Conservation (phyloP, 176 grass and related monocot species). For the Microstegium vimineum region DNA sequence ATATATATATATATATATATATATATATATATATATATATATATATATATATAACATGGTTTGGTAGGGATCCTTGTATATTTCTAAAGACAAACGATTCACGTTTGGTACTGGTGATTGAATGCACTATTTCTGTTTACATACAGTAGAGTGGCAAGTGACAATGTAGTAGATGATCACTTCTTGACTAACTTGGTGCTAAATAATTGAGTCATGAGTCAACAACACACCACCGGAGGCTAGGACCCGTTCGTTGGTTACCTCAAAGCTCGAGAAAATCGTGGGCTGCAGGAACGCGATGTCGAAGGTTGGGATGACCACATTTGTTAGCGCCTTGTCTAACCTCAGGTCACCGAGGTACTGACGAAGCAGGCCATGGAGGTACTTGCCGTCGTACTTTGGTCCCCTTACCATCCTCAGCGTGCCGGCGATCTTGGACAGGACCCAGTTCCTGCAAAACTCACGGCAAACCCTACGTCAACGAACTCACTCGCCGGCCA, state of each 20-base stretch:
- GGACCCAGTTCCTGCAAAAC: constrained; percentile 28
- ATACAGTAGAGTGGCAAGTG: background rate
- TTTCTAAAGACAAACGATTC: too few species aligned
- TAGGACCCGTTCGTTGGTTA: too few species aligned
- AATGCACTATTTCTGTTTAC: background rate
- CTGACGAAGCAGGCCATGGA: constrained; percentile 37
- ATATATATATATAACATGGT: too few species aligned
- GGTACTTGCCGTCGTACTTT: constrained; percentile 63
- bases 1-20: too few species aligned
- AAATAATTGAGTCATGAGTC: too few species aligned
- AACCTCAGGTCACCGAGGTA: constrained; percentile 43
- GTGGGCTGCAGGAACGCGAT: constrained; percentile 48
- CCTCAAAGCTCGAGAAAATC: constrained; percentile 76
- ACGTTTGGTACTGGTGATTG: too few species aligned
- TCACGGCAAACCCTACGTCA: background rate
- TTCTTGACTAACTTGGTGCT: background rate
- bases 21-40: too few species aligned
- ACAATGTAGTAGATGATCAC: too few species aligned
- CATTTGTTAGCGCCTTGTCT: constrained; percentile 40
- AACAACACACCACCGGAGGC: too few species aligned
- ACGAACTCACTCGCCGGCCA: too few species aligned
- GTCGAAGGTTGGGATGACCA: constrained; percentile 70
- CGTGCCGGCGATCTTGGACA: constrained; percentile 3
- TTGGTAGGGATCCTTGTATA: too few species aligned
- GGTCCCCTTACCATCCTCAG: constrained; percentile 43